Base-by-base conservation (phyloP, 306 rosid species). In the Quercus berberidifolia region DNA sequence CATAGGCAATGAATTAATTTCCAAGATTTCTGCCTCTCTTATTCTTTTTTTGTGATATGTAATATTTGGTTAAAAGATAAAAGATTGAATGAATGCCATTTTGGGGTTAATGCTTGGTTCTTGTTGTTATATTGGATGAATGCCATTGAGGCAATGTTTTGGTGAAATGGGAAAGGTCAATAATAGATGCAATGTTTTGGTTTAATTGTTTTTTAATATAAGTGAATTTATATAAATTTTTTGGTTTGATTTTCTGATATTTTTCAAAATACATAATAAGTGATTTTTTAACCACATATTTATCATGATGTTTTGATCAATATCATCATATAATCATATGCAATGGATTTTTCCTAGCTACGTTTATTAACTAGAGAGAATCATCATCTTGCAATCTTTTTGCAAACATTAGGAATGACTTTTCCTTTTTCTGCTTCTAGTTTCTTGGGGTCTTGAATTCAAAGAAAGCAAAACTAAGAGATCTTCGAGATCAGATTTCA, bases 371-470 rank as follows among this genome's bases (percentile, higher is more conserved):
- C 23, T 67, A 30, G n/a, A 64, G 69, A 28, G 21, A 21, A 25
- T n/a, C 38, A 28, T 31, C 23, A 5, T 51, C 13, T 59, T 7
- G 28, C 20, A 3, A 38, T 18, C 9, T 21, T 62, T 74, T 54
- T 59, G 54, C 19, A 46, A 74, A 58, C 65, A 23, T 41, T 23
- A 49, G 20, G 28, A 46, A 52, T 84, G 71, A 87, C 71, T 69
- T 77, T 33, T 65, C 57, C 57, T 60, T 49, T 71, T 30, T 55
- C 60, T 76, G 82, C 78, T 82, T 78, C 46, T 74, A 94, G 98
- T 92, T 94, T 86, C 83, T 94, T n/a, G 88, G 81, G 46, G 92
- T 94, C 82, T 87, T 94, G 77, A 94, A 94, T 83, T 87, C 97
- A 18, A 94, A 94, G 88, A 94, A 94, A 84, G 85, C 85, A 33